These are phyloP conservation scores for Amborella trichopoda DNA, from an alignment of 164 flowering plant genomes.

Conservation along the genomic window DNA sequence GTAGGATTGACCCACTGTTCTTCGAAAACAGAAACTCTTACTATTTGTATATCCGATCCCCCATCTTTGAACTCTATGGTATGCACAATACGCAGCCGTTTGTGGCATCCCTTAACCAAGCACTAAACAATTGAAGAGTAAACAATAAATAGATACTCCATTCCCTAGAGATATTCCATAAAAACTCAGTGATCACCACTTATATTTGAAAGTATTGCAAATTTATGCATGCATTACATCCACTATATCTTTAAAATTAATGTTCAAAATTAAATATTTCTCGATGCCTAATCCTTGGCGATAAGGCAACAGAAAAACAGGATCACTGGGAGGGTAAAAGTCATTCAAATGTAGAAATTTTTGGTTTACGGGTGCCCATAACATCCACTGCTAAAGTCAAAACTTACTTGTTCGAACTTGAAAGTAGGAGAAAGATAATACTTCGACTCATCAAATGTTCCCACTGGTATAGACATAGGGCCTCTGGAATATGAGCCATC, in stretches of 20 bases:
- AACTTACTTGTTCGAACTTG: slow-evolving; percentile 88
- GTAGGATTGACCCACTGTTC: slow-evolving; percentile 80
- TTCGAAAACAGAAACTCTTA: slow-evolving; percentile 89
- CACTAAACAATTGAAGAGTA: slow-evolving; percentile 67
- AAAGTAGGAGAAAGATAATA: slow-evolving; percentile 67
- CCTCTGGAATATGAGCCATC: slow-evolving; percentile 99
- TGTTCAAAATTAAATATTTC: too few species aligned
- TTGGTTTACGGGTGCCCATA: neutral
- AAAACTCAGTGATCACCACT: too few species aligned
- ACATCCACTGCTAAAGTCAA: neutral
- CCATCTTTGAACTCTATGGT: slow-evolving; percentile 84
- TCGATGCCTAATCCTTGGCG: too few species aligned
- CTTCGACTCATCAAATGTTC: slow-evolving; percentile 52
- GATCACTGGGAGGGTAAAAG: too few species aligned
- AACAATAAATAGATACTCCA: too few species aligned
- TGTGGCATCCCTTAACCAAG: slow-evolving; percentile 94
- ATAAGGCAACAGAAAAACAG: too few species aligned
- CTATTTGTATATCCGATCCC: slow-evolving; percentile 78
- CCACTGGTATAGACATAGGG: slow-evolving; percentile 83
- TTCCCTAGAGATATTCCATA: too few species aligned
- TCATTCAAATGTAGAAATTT: neutral
- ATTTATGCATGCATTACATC: too few species aligned
- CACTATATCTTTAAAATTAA: too few species aligned
- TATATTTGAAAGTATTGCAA: too few species aligned
- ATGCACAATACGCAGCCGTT: slow-evolving; percentile 82